phyloP scores from a whole-genome alignment of 805 yeast genomes.

The Middelhovenomyces tepae region DNA sequence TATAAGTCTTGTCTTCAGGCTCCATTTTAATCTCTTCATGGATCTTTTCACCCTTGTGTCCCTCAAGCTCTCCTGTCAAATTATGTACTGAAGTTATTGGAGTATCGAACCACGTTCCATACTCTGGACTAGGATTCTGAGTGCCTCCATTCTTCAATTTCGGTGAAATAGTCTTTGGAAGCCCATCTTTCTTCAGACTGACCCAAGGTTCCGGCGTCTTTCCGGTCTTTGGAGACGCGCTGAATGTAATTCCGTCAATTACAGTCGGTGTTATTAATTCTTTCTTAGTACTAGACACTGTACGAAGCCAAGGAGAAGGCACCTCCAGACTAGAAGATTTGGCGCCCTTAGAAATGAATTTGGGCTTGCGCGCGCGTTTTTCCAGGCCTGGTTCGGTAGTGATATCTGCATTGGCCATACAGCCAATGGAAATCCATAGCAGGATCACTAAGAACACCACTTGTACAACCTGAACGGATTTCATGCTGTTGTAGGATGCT shows the following conservation, averaged over 20 bases:
- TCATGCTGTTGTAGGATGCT: too few species aligned
- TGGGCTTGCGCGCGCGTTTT: too few species aligned
- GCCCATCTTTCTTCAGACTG: constrained; percentile 64
- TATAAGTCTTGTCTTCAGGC: constrained; percentile 60
- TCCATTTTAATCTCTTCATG: constrained; percentile 46
- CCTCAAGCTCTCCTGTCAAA: constrained; percentile 47
- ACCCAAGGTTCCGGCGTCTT: constrained; percentile 76
- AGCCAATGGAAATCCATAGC: too few species aligned
- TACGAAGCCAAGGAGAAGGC: constrained; percentile 61
- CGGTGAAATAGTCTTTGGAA: constrained; percentile 73
- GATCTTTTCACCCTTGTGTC: constrained; percentile 53
- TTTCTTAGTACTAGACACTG: constrained; percentile 43
- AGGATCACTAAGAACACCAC: too few species aligned
- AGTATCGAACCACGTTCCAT: constrained; percentile 69
- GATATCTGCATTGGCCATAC: too few species aligned
- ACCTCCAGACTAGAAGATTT: too few species aligned
- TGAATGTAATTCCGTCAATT: constrained; percentile 53
- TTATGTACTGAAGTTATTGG: constrained; percentile 48
- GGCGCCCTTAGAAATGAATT: too few species aligned
- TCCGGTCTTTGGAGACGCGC: constrained; percentile 38
- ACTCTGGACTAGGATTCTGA: constrained; percentile 58
- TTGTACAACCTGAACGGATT: too few species aligned
- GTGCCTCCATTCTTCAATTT: constrained; percentile 64
- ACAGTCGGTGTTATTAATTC: constrained; percentile 62
- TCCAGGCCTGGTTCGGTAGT: too few species aligned